Conservation (phyloP, 2,329 filamentous ascomycete genomes). For the Bretziella fagacearum region DNA sequence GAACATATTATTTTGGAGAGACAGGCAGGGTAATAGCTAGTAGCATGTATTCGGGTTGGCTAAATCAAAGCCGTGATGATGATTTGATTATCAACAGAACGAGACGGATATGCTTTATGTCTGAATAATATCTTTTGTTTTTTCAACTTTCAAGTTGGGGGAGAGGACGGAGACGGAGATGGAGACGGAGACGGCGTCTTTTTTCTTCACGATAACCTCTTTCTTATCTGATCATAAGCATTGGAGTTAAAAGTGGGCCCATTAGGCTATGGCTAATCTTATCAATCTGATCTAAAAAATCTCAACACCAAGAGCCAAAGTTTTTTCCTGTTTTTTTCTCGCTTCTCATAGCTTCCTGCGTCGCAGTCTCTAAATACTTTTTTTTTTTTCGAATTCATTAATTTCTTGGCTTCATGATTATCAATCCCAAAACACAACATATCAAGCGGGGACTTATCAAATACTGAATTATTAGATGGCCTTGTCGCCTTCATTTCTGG, state of each 20-base stretch:
- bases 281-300: slow-evolving; percentile 27
- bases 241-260: slow-evolving; percentile 1
- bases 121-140: too few species aligned
- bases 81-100: too few species aligned
- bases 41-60: not conserved
- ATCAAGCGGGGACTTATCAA: not conserved
- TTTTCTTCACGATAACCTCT: too few species aligned
- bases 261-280: slow-evolving; percentile 22
- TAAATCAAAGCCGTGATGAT: not conserved
- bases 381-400: not conserved
- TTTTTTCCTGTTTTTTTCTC: slow-evolving; percentile 7
- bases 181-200: too few species aligned
- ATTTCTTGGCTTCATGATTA: not conserved
- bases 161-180: not conserved
- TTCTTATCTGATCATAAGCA: not conserved
- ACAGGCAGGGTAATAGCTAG: too few species aligned
- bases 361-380: not conserved
- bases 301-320: slow-evolving; percentile 8
- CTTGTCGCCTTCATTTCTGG: not conserved
- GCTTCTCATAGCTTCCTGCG: slow-evolving; percentile 1
- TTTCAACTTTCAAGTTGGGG: not conserved
- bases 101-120: not conserved
- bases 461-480: not conserved
- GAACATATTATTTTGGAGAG: too few species aligned
- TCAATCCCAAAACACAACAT: not conserved